Evolutionary conservation across 805 yeast species (phyloP), one percentile per base, ranked within the genome.

Genomic region (Zygotorulaspora sp.): DNA sequence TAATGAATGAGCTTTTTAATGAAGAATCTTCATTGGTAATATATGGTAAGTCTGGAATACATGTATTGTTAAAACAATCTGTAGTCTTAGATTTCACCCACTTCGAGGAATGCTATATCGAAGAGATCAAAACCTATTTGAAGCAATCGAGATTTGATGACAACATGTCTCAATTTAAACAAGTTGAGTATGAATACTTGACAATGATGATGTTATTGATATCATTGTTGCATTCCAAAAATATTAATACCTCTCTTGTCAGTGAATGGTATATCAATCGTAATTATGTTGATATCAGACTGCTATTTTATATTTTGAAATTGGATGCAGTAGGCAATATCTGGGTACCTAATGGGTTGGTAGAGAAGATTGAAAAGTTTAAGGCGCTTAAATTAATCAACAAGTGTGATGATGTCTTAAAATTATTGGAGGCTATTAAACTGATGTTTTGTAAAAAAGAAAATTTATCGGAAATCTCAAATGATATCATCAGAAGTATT

Each of bases 291-390:
- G 65, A 62, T 40, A 33, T 58, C 5, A 48, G 61, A 28, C 30
- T 62, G 4, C 31, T 62, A 6, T 38, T 60, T 6, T 49, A 53
- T 25, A 18, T 62, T 13, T 39, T 61, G 11, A 57, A 44, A 6
- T 45, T 55, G 15, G 33, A 49, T 12, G 31, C 54, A 1, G 52
- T 44, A 38, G 65, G 64, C 1, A 58, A 56, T 15, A 29, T 58
- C 3, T 60, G 64, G 63, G 39, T 51, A 11, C 51, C 40, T 33
- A 49, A 54, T 28, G 65, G 65, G 1, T 44, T 62, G 13, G 26
- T 44, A 9, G 41, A 40, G 9, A 44, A 53, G 9, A 32, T 55
- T 1, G 26, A 40, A 5, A 52, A 50, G 24, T 38, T 59, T 7
- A 57, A 57, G 24, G 23, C 42, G 9, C 39, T 62, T 13, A 57